Evolutionary conservation across 192 early-diverging fungal species (phyloP).

Genomic region (Gigaspora rosea): DNA sequence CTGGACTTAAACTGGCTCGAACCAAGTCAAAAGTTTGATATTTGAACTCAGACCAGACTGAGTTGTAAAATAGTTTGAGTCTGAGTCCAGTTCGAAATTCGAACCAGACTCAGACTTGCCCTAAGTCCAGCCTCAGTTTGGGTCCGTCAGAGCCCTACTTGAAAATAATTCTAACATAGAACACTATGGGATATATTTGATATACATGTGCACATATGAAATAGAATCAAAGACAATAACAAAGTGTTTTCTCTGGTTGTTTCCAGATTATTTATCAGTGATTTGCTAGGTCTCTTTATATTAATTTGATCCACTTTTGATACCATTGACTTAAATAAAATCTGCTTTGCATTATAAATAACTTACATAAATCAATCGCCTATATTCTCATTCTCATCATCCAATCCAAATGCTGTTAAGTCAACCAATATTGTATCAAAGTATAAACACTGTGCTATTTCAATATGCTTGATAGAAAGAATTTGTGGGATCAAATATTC

Average conservation of each 20-base stretch:
- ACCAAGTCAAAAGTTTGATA: too few relatives aligned
- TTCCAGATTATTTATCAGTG: neutral
- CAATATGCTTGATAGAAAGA: neutral
- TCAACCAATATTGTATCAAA: neutral
- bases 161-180: too few relatives aligned
- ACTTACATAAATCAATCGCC: neutral
- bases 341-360: neutral
- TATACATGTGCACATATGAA: too few relatives aligned
- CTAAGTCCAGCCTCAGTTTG: too few relatives aligned
- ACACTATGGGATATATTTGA: too few relatives aligned
- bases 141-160: too few relatives aligned
- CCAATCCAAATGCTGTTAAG: neutral
- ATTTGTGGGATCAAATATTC: neutral
- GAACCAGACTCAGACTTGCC: too few relatives aligned
- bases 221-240: too few relatives aligned
- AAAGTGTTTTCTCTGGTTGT: neutral
- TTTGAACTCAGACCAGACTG: too few relatives aligned
- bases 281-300: neutral
- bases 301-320: neutral
- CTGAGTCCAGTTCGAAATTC: too few relatives aligned
- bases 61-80: too few relatives aligned
- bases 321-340: constrained; percentile 13
- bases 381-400: neutral
- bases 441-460: constrained; percentile 14
- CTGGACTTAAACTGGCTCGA: too few relatives aligned